Evolutionary conservation across 208 protist genomes (phyloP), one percentile per base, ranked within the genome.

Genomic region (Crithidia bombi): DNA sequence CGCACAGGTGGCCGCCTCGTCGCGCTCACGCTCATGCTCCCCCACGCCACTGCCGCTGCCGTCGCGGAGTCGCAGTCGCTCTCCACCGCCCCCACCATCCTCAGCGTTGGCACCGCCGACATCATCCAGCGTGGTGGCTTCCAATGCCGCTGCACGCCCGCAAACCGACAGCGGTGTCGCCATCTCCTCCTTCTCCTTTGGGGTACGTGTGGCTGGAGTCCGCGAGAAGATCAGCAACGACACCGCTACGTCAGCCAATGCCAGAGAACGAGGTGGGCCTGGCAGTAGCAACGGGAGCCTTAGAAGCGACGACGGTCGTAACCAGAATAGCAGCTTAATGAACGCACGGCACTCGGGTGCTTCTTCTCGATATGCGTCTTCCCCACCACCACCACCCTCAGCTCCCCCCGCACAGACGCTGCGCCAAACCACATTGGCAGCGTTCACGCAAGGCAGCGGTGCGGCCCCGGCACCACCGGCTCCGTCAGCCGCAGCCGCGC

Each of bases 351-450:
- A 43, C 14, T 43, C 38, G 14, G 38, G 14, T 43, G 38, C 7
- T 14, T 17, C 14, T 14, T 14, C 38, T 14, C 38, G 32, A 3
- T 32, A 7, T 32, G 47, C 47, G 47, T 32, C 35, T 6, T 5
- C 36, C 35, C 15, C 49, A 23, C 19, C 14, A 15, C 4, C 33
- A 21, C 11, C 47, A 41, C 9, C 10, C 10, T 1, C 30, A 11
- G 17, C 15, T 50, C 17, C 61, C 32, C 21, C 64, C 9, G 17
- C 65, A 17, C 30, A 21, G 32, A 36, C 41, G 14, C 54, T 71
- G 21, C 65, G 65, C 11, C 65, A 71, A 35, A 71, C 33, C 21
- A 63, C 54, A 5, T 26, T 71, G 23, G 55, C 65, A 26, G 39
- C 65, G 32, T 56, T 71, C 43, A 44, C 21, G 15, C 19, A 14